A percentile compares a stretch with the other conserved stretches of the same genome.
These are phyloP conservation scores for Fusarium tjaetaba DNA, from an alignment of 2,329 filamentous ascomycete species.

Conservation along the genomic window DNA sequence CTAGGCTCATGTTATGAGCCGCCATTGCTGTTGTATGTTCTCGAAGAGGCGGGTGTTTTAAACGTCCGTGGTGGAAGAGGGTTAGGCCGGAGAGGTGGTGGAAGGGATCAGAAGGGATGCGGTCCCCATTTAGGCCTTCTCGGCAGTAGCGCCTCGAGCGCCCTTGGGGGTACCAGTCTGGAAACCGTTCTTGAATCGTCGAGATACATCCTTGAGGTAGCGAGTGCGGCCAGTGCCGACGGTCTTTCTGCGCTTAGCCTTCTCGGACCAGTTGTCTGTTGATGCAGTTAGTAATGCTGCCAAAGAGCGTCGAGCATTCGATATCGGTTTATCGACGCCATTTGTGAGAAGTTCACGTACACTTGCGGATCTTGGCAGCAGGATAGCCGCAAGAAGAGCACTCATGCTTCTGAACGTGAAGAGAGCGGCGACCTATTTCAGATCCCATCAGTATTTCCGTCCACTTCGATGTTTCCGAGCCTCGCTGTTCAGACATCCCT, in stretches of 20 bases:
- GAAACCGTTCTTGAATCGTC: constrained; percentile 98
- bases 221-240: constrained; percentile 96
- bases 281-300: constrained; percentile 26
- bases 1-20: constrained; percentile 23
- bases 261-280: constrained; percentile 99
- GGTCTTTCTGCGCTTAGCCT: constrained; percentile 99
- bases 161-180: constrained; percentile 88
- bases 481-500: constrained; percentile 21
- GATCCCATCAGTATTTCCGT: constrained; percentile 41
- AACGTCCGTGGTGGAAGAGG: constrained; percentile 23
- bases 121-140: constrained; percentile 48
- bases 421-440: constrained; percentile 83
- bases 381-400: constrained; percentile 97
- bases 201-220: constrained; percentile 90
- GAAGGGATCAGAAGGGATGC: constrained; percentile 32
- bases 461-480: neutral
- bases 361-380: constrained; percentile 96
- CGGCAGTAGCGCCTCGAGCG: constrained; percentile 70
- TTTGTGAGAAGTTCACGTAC: constrained; percentile 69
- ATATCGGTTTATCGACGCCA: constrained; percentile 13
- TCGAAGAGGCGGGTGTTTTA: constrained; percentile 9
- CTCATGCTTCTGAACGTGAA: constrained; percentile 99
- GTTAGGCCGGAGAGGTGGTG: constrained; percentile 24
- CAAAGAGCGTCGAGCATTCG: constrained; percentile 4
- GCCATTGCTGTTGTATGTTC: constrained; percentile 16